Conservation (phyloP, 1,284 basidiomycete species). For the Naganishia cerealis region DNA sequence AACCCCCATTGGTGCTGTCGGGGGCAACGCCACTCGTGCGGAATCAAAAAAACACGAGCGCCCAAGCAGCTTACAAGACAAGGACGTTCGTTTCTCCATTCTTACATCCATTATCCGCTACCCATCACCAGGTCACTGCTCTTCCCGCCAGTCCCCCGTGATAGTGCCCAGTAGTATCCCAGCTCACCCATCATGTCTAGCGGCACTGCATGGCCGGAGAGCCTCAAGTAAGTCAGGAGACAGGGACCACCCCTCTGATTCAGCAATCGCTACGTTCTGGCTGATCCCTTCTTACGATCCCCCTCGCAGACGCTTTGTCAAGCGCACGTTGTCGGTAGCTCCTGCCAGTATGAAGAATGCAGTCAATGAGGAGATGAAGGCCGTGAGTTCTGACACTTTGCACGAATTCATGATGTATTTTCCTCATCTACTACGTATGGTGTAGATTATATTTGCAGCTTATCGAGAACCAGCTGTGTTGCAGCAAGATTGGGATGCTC, state of each 20-base stretch:
- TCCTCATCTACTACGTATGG: not conserved
- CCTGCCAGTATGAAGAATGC: slow-evolving; percentile 41
- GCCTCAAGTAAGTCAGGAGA: slow-evolving; percentile 31
- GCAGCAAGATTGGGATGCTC: slow-evolving; percentile 50
- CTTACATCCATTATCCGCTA: not conserved
- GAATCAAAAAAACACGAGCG: not conserved
- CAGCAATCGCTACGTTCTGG: not conserved
- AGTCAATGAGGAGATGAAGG: slow-evolving; percentile 52
- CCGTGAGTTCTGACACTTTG: slow-evolving; percentile 39
- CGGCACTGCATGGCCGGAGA: slow-evolving; percentile 32
- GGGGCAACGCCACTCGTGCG: not conserved
- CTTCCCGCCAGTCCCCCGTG: too few relatives aligned
- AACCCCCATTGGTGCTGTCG: too few relatives aligned
- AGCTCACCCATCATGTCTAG: not conserved
- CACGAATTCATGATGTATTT: not conserved
- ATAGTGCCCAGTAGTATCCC: not conserved
- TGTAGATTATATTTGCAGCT: slow-evolving; percentile 51
- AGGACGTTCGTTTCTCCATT: not conserved
- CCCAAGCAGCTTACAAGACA: too few relatives aligned
- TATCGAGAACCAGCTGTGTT: slow-evolving; percentile 47
- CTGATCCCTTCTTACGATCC: too few relatives aligned
- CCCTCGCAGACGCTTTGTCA: slow-evolving; percentile 20
- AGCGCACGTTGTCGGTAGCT: slow-evolving; percentile 14
- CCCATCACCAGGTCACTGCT: too few relatives aligned
- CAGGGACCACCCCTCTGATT: slow-evolving; percentile 23